These are phyloP conservation scores for Diaporthe citriasiana DNA, from an alignment of 2,329 filamentous ascomycete genomes.

Conservation along the genomic window DNA sequence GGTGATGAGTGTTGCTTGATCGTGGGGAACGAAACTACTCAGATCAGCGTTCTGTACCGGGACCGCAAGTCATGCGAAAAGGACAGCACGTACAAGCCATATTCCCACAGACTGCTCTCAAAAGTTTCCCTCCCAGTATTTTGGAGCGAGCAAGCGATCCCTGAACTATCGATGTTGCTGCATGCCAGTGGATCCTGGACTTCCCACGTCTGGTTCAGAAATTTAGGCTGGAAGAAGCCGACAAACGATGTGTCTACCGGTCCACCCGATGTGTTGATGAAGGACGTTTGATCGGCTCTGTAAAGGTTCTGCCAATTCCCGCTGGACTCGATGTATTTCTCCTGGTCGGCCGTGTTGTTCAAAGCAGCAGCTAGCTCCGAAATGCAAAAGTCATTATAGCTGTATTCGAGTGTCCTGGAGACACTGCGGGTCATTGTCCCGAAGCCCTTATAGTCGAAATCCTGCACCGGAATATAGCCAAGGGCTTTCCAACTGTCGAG, in stretches of 20 bases:
- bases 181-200: conserved; percentile 78
- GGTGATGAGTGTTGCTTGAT: conserved; percentile 66
- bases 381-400: conserved; percentile 82
- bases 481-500: conserved; percentile 79
- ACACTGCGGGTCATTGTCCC: conserved; percentile 79
- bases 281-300: conserved; percentile 70
- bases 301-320: conserved; percentile 78
- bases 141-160: conserved; percentile 69
- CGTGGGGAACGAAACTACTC: conserved; percentile 65
- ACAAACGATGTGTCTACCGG: conserved; percentile 71
- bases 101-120: conserved; percentile 80
- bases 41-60: not conserved
- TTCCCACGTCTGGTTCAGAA: conserved; percentile 76
- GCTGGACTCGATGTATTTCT: conserved; percentile 72
- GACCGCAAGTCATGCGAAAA: not conserved
- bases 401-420: conserved; percentile 82
- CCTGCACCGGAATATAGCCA: conserved; percentile 78
- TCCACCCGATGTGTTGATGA: conserved; percentile 51
- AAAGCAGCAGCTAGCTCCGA: conserved; percentile 72
- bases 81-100: conserved; percentile 71
- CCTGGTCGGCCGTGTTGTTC: conserved; percentile 66
- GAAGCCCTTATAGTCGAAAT: conserved; percentile 76
- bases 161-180: conserved; percentile 65
- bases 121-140: conserved; percentile 77
- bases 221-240: conserved; percentile 80